Percentiles rank a stretch among this genome's conserved stretches.
phyloP scores from a whole-genome alignment of 371 early-diverging fungal species.

The Mucor plumbeus region DNA sequence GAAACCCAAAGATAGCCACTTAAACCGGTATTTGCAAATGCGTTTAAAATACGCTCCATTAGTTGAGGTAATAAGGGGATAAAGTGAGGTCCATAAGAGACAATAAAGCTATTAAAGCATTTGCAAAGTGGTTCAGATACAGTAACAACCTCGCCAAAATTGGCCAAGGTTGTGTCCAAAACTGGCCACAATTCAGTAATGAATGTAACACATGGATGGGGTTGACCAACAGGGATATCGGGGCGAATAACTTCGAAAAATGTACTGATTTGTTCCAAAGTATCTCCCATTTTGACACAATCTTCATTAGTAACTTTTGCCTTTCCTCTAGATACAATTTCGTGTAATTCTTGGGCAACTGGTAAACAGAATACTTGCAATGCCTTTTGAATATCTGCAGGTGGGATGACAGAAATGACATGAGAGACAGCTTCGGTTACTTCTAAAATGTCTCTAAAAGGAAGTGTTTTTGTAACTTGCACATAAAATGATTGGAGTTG shows the following conservation, averaged over 20 bases:
- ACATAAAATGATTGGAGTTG: constrained; percentile 83
- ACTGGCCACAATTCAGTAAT: constrained; percentile 84
- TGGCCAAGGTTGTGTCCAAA: constrained; percentile 59
- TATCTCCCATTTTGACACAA: constrained; percentile 37
- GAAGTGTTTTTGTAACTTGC: constrained; percentile 64
- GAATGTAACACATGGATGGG: constrained; percentile 76
- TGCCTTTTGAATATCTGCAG: constrained; percentile 62
- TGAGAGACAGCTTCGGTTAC: constrained; percentile 91
- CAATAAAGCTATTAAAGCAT: constrained; percentile 67
- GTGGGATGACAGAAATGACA: constrained; percentile 79
- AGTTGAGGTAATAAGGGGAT: constrained; percentile 58
- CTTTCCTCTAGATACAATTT: constrained; percentile 46
- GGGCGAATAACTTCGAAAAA: constrained; percentile 62
- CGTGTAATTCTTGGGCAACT: constrained; percentile 71
- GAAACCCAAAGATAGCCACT: constrained; percentile 84
- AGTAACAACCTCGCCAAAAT: constrained; percentile 55
- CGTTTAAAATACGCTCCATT: constrained; percentile 58
- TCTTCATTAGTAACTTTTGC: constrained; percentile 33
- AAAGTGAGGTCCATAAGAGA: constrained; percentile 66
- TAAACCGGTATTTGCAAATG: constrained; percentile 67
- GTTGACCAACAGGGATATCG: constrained; percentile 50
- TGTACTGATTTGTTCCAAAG: constrained; percentile 58
- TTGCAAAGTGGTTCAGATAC: constrained; percentile 71
- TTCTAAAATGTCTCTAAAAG: constrained; percentile 76
- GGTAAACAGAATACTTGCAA: constrained; percentile 86